Conservation (phyloP, 2,329 filamentous ascomycete genomes). For the Venturia aucupariae region DNA sequence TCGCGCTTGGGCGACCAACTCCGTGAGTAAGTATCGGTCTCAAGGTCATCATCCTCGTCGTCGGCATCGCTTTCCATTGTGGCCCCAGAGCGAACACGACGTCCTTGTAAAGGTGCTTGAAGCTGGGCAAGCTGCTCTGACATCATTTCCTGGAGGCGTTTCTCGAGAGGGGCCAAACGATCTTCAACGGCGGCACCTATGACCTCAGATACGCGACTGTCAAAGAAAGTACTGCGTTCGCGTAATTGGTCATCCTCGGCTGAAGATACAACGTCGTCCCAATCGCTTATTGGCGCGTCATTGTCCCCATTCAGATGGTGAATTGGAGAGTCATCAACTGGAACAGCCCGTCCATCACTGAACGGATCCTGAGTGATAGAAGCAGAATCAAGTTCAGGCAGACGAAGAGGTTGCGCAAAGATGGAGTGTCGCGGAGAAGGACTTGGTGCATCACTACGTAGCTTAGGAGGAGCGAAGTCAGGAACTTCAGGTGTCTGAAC, state of each 20-base stretch:
- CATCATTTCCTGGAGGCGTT: constrained; percentile 60
- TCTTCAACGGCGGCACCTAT: constrained; percentile 69
- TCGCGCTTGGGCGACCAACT: constrained; percentile 72
- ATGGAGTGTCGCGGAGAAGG: constrained; percentile 55
- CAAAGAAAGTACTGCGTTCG: constrained; percentile 77
- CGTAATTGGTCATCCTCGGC: constrained; percentile 77
- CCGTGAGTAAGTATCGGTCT: constrained; percentile 45
- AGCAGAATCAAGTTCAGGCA: constrained; percentile 23
- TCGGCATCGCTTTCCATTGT: constrained; percentile 80
- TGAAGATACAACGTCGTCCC: constrained; percentile 78
- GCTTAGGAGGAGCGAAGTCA: constrained; percentile 22
- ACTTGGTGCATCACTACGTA: constrained; percentile 63
- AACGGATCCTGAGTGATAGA: constrained; percentile 44
- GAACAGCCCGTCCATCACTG: constrained; percentile 53
- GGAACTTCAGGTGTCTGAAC: constrained; percentile 18
- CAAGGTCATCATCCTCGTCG: constrained; percentile 72
- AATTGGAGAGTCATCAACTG: constrained; percentile 47
- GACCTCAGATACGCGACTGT: constrained; percentile 78
- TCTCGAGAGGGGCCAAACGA: constrained; percentile 72
- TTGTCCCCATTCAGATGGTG: constrained; percentile 54
- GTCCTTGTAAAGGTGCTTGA: constrained; percentile 28
- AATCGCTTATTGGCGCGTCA: constrained; percentile 70
- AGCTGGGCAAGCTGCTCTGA: constrained; percentile 1
- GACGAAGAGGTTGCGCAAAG: constrained; percentile 19
- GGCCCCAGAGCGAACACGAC: constrained; percentile 59